These are phyloP conservation scores for Pleurotus giganteus DNA, from an alignment of 768 basidiomycete species.

Conservation along the genomic window DNA sequence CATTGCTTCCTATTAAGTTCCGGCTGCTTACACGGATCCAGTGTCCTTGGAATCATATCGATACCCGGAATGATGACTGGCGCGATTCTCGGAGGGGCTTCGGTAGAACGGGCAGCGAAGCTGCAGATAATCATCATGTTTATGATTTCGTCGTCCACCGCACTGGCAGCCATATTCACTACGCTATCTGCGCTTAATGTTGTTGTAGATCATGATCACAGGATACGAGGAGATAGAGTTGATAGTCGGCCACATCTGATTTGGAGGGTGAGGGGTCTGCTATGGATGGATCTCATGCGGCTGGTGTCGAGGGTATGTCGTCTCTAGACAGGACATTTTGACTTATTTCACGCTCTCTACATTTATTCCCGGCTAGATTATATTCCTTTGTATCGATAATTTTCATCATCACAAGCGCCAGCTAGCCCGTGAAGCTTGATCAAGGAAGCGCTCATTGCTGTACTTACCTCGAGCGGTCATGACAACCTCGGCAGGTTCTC, in stretches of 20 bases:
- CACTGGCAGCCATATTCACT: conserved; percentile 65
- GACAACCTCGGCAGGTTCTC: too few relatives aligned
- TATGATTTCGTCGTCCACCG: conserved; percentile 80
- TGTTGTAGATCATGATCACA: conserved; percentile 66
- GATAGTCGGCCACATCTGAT: conserved; percentile 31
- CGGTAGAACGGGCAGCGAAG: conserved; percentile 81
- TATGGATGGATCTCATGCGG: too few relatives aligned
- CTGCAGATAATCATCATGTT: conserved; percentile 95
- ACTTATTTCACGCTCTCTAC: too few relatives aligned
- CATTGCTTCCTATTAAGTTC: not conserved
- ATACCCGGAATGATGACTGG: conserved; percentile 93
- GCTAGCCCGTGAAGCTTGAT: too few relatives aligned
- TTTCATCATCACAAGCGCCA: too few relatives aligned
- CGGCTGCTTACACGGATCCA: conserved; percentile 23
- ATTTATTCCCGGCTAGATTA: too few relatives aligned
- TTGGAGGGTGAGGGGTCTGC: conserved; percentile 22
- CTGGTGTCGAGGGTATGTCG: too few relatives aligned
- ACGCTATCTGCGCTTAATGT: conserved; percentile 59
- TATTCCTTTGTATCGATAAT: too few relatives aligned
- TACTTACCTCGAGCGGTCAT: too few relatives aligned
- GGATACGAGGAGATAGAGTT: conserved; percentile 65
- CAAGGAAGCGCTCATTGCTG: too few relatives aligned
- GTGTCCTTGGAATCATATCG: conserved; percentile 72
- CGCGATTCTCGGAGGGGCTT: conserved; percentile 83
- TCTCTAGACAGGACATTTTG: too few relatives aligned